Conservation (phyloP, 2,329 filamentous ascomycete genomes). For the Pestalotiopsis fici region DNA sequence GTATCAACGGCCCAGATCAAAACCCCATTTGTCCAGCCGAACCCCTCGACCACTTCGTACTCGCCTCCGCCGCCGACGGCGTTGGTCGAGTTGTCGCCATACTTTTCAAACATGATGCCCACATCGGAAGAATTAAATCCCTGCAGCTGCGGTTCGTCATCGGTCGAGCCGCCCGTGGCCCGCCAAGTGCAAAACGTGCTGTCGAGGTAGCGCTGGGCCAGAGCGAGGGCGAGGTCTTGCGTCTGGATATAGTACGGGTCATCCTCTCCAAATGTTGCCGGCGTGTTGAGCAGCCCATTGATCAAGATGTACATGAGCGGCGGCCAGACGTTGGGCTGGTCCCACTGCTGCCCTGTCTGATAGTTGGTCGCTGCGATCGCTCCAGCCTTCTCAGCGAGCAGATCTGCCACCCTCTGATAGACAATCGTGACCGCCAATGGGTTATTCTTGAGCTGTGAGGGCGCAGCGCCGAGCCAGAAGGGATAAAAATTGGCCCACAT, state of each 20-base stretch:
- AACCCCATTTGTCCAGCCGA: conserved; percentile 72
- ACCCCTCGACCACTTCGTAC: conserved; percentile 70
- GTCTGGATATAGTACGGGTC: conserved; percentile 56
- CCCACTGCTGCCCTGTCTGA: conserved; percentile 66
- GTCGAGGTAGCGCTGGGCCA: conserved; percentile 68
- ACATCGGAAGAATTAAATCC: conserved; percentile 42
- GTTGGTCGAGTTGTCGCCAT: conserved; percentile 60
- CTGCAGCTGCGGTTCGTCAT: conserved; percentile 48
- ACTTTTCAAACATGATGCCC: conserved; percentile 73
- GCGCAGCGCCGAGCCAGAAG: conserved; percentile 69
- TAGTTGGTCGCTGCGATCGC: conserved; percentile 65
- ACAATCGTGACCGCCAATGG: conserved; percentile 57
- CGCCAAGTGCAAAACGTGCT: conserved; percentile 72
- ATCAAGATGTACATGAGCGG: conserved; percentile 67
- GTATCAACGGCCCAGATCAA: conserved; percentile 66
- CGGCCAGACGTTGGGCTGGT: conserved; percentile 71
- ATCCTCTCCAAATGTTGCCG: conserved; percentile 52
- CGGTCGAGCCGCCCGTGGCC: conserved; percentile 64
- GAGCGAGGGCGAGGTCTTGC: conserved; percentile 54
- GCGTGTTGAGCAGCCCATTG: conserved; percentile 60
- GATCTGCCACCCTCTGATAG: conserved; percentile 52
- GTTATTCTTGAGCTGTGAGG: conserved; percentile 55
- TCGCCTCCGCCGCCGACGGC: conserved; percentile 66
- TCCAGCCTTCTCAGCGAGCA: conserved; percentile 53
- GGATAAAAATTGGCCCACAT: conserved; percentile 65